Evolutionary conservation across 2,329 filamentous ascomycete species (phyloP), one percentile per base, ranked within the genome.

Genomic region (Claviceps sp.): DNA sequence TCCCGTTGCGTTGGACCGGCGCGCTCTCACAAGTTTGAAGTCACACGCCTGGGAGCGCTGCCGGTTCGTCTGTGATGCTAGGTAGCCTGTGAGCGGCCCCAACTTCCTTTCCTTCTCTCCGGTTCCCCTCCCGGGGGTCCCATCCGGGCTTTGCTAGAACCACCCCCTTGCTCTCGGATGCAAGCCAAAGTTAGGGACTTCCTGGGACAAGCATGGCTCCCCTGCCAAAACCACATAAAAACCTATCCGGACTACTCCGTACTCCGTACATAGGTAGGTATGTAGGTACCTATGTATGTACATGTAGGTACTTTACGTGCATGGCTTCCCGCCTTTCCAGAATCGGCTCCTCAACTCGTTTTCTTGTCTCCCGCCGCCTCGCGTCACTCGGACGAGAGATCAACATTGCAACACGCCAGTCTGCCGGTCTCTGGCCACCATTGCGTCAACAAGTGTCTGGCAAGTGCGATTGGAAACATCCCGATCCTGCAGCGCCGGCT

Each of bases 241-340:
- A 50, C 30, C 50, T 40, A 42, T 43, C 47, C 40, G 30, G 42
- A 34, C 26, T n/a, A n/a, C n/a, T n/a, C n/a, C n/a, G n/a, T n/a
- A n/a, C 4, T 42, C 37, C 44, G 20, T n/a, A n/a, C n/a, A n/a
- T n/a, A n/a, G n/a, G n/a, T 41, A 41, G 38, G 38, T 24, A 24
- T 24, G 24, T 26, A 26, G 1, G 24, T 26, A 26, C 24, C 7
- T 26, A 26, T 1, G 5, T 26, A 26, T 1, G 1, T 26, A 26
- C 5, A 6, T 26, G 16, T 40, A 37, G 38, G 48, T 52, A 52
- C 52, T 52, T 52, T 42, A 54, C 43, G 37, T 49, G 47, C 38
- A 50, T 50, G 50, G 37, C 47, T 43, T 52, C 50, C 50, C 47
- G 47, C 53, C 50, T 52, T 43, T 40, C 50, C 50, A 52, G 38